These are phyloP conservation scores for Pyrenula massariospora DNA, from an alignment of 495 filamentous ascomycete species.

Conservation along the genomic window DNA sequence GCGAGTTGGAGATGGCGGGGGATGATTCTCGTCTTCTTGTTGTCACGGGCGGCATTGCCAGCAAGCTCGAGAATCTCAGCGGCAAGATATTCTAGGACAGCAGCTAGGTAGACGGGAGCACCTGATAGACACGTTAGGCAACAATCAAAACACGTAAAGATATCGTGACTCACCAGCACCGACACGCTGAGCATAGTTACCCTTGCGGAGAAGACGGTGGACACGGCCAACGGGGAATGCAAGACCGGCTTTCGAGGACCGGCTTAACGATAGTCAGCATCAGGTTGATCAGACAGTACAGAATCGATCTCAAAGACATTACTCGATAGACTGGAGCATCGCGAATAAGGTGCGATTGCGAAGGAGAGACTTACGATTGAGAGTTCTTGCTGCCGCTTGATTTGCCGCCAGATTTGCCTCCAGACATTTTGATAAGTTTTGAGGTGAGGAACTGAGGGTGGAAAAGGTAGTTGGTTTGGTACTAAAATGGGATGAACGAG, in stretches of 20 bases:
- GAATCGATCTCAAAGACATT: slow-evolving; percentile 5
- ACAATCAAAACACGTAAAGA: slow-evolving; percentile 1
- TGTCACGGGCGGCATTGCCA: slow-evolving; percentile 96
- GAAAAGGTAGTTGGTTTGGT: slow-evolving; percentile 18
- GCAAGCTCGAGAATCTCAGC: slow-evolving; percentile 98
- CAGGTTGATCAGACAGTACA: slow-evolving; percentile 19
- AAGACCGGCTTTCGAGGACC: slow-evolving; percentile 98
- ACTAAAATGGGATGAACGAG: slow-evolving; percentile 7
- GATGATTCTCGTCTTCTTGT: slow-evolving; percentile 99
- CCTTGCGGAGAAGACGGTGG: slow-evolving; percentile 97
- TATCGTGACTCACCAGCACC: slow-evolving; percentile 60
- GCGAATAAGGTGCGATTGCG: too few relatives aligned
- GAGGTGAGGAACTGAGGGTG: slow-evolving; percentile 15
- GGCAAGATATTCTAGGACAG: slow-evolving; percentile 96
- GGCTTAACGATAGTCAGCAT: slow-evolving; percentile 43
- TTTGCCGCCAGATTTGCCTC: slow-evolving; percentile 98
- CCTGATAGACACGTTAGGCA: slow-evolving; percentile 34
- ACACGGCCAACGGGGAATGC: slow-evolving; percentile 99
- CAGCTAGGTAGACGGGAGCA: slow-evolving; percentile 96
- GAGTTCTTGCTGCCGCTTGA: slow-evolving; percentile 92
- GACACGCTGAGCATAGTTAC: slow-evolving; percentile 99
- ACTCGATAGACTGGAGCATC: too few relatives aligned
- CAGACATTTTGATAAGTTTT: slow-evolving; percentile 81
- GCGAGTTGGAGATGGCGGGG: slow-evolving; percentile 98
- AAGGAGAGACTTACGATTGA: slow-evolving; percentile 68